Evolutionary conservation across 2,329 filamentous ascomycete species (phyloP), one percentile per base, ranked within the genome.

Genomic region (Fusarium secorum): DNA sequence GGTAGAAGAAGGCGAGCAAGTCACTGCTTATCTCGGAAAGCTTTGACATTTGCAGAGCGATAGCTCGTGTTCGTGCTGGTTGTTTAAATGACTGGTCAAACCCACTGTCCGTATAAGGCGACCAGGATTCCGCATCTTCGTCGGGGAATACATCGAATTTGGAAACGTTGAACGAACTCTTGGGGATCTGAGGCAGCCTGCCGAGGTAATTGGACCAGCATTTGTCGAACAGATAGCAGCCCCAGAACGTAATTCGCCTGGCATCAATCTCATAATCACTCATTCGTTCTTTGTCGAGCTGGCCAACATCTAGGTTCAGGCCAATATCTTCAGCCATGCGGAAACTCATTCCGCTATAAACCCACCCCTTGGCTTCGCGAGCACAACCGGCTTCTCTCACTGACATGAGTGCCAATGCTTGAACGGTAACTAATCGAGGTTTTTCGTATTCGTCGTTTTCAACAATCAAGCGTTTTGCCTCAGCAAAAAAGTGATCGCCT

Each of bases 171-270:
- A 94, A 92, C 11, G 93, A 92, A 33, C 90, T 89, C 44, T 89
- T 90, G 0, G 93, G 91, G 15, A 98, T 84, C 79, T 98, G 95
- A 15, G 96, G 95, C 68, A 98, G 85, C 45, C 96, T 91, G 51
- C 96, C 95, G 30, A 98, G 88, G 75, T 98, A 98, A 79, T 98
- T 98, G 53, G 95, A 97, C 95, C 95, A 98, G 80, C 94, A 97
- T 86, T 98, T 98, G 83, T 99, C 96, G 79, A 98, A 97, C n/a
- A 97, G 83, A 80, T 96, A 98, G 79, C 95, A 98, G 11, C 96
- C 96, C 96, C 96, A 98, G 77, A 98, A 98, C 0, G 96, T 98
- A 44, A 98, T 91, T 57, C 93, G 88, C 41, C 96, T 87, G 5
- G 94, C 95, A 81, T 99, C 96, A 41, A 97, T 88, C 79, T 98